Evolutionary conservation across 2,329 filamentous ascomycete genomes (phyloP), one percentile per base, ranked within the genome.

Genomic region (Nemania sp.): DNA sequence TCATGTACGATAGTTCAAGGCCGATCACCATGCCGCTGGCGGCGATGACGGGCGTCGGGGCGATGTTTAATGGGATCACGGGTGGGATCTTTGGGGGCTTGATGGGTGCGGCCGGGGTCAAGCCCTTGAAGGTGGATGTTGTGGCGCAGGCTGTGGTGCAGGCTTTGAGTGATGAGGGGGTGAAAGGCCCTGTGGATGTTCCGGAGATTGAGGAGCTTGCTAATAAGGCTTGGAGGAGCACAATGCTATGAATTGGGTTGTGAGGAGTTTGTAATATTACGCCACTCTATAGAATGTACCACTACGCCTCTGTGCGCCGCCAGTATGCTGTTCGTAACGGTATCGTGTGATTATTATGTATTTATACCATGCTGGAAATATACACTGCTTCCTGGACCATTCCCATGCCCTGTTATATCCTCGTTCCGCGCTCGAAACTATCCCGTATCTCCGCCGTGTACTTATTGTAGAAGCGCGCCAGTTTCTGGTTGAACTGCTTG

Each of bases 401-500:
- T 23, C 30, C 30, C 34, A 20, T 5, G 20, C 26, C 6, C 6
- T 75, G 23, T 80, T 69, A 97, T 71, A 97, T 94, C 82, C 95
- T 95, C 3, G 94, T 97, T 15, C 94, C 94, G 61, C 94, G 84
- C 81, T 99, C 94, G 71, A 99, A 99, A 73, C 89, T 97, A 69
- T 99, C 94, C 69, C 94, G 81, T 66, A 99, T 97, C 72, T 99
- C 94, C 26, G 89, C 86, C 40, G 94, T 99, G 73, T 99, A 99
- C 79, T 96, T 96, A 77, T 99, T 94, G 75, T 99, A 99, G 77
- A 97, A 99, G 62, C 94, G 81, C 49, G 88, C 80, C 72, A 99
- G 78, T 77, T 99, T 97, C 77, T 96, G 86, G 84, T 99, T 99
- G 79, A 99, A 99, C 80, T 97, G 91, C 80, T 97, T 97, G 80